Base-by-base conservation (phyloP, 306 rosid species). In the Gleditsia sinensis region DNA sequence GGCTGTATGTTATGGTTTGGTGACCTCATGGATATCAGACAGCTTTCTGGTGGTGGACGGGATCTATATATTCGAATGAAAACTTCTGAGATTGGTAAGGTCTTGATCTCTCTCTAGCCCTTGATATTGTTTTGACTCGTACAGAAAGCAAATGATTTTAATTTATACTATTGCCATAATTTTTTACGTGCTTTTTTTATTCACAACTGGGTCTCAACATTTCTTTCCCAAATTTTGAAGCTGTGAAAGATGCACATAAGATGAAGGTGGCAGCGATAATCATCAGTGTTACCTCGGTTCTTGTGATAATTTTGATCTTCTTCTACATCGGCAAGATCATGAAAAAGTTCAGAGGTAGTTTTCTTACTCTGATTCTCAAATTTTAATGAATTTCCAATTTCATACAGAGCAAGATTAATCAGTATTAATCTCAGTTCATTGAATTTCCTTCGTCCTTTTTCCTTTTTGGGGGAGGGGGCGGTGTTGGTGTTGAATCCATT, bases 1-100 rank as follows among this genome's bases (percentile, higher is more conserved):
- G 95, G 97, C 9, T 91, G 95, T 49, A 73, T 62, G 21, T 61
- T 83, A 43, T 87, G 93, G 94, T 81, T 74, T 69, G 82, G 84
- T 73, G 84, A 74, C 67, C 77, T 86, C 9, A 28, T 28, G 13
- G 87, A 89, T 67, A 40, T 83, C 2, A 81, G 76, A 75, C 66
- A 74, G 24, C 9, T 81, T 55, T 16, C 74, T 0, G 50, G 13
- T 16, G 62, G 51, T 37, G 85, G 76, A 14, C 70, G 57, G n/a
- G 87, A 81, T 66, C 50, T 83, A 7, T 87, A 81, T 51, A 61
- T 89, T 27, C 76, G 88, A 60, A 65, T 74, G 67, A 30, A 70
- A 10, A 33, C 10, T 61, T 79, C 84, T 0, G 85, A 77, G 9
- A 27, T 57, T 62, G 86, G 89, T 81, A 46, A 34, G 62, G 34